Percentiles rank a stretch among this genome's conserved stretches.
Conservation (phyloP, 371 early-diverging fungal genomes). For the Mucor irregularis region DNA sequence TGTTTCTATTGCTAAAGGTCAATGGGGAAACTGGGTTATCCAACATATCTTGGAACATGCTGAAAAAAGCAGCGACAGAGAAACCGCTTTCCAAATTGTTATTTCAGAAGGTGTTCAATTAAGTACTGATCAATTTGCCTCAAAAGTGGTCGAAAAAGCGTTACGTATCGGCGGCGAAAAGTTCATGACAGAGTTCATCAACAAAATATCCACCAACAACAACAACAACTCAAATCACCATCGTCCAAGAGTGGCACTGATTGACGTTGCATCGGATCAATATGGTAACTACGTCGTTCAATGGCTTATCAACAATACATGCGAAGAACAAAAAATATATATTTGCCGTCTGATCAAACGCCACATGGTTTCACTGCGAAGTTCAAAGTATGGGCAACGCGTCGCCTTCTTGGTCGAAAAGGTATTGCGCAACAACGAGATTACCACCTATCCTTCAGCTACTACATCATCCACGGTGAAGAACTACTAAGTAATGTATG, state of each 20-base stretch:
- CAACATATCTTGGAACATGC: conserved; percentile 98
- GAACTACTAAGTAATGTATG: no score
- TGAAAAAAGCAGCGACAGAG: conserved; percentile 47
- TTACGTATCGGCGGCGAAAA: conserved; percentile 58
- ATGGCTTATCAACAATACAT: conserved; percentile 56
- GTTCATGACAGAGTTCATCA: conserved; percentile 30
- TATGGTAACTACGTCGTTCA: conserved; percentile 92
- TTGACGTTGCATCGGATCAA: conserved; percentile 69
- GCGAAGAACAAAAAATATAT: conserved; percentile 57
- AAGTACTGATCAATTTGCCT: conserved; percentile 74
- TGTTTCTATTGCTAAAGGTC: conserved; percentile 94
- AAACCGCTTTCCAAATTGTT: conserved; percentile 50
- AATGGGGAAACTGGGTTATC: conserved; percentile 98
- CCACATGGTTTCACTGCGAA: conserved; percentile 70
- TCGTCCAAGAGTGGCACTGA: conserved; percentile 49
- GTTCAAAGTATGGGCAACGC: conserved; percentile 78
- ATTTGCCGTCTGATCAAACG: conserved; percentile 67
- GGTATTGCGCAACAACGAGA: conserved; percentile 30
- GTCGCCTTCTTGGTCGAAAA: conserved; percentile 78
- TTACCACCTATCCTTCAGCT: conserved; percentile 28
- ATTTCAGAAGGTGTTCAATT: conserved; percentile 52
- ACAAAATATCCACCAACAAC: conserved; percentile 21
- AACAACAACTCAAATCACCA: not conserved
- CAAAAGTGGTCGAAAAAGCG: conserved; percentile 78
- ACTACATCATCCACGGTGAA: no score